phyloP scores from a whole-genome alignment of 139 green algal species.

The Edaphochlamys debaryana region DNA sequence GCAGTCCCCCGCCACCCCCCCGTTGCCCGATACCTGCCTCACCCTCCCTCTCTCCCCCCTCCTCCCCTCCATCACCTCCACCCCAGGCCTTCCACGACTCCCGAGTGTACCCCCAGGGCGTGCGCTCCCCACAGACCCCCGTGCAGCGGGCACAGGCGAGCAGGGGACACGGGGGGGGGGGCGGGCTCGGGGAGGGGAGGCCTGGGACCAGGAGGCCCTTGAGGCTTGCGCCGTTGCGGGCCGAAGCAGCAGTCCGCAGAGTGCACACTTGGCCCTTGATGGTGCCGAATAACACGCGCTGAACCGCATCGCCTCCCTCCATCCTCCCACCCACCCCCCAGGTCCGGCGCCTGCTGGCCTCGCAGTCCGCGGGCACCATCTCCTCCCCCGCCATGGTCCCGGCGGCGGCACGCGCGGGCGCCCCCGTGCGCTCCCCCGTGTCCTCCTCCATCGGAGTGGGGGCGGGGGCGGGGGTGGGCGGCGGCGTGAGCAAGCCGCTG shows the following conservation, averaged over 20 bases:
- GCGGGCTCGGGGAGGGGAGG: not conserved
- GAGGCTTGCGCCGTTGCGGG: too few relatives aligned
- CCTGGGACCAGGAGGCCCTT: too few relatives aligned
- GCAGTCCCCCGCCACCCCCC: too few relatives aligned
- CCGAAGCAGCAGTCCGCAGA: too few relatives aligned
- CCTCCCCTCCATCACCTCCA: too few relatives aligned
- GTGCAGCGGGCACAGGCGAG: constrained; percentile 79
- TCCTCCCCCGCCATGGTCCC: not conserved
- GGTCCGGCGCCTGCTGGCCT: constrained; percentile 46
- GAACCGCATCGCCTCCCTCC: too few relatives aligned
- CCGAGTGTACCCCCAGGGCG: constrained; percentile 77
- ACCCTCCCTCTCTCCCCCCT: too few relatives aligned
- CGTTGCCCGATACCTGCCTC: too few relatives aligned
- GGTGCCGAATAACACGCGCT: too few relatives aligned
- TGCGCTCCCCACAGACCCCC: constrained; percentile 80
- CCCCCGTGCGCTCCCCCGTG: constrained; percentile 1
- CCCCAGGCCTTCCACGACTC: constrained; percentile 81
- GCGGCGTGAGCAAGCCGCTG: constrained; percentile 14
- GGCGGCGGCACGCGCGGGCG: not conserved
- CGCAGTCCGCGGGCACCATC: constrained; percentile 31
- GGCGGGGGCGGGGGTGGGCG: too few relatives aligned
- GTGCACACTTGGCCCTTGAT: too few relatives aligned
- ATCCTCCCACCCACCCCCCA: not conserved
- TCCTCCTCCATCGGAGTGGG: constrained; percentile 31
- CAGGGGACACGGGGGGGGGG: not conserved